phyloP scores from a whole-genome alignment of 192 early-diverging fungal genomes.

The Powellomyces hirtus region DNA sequence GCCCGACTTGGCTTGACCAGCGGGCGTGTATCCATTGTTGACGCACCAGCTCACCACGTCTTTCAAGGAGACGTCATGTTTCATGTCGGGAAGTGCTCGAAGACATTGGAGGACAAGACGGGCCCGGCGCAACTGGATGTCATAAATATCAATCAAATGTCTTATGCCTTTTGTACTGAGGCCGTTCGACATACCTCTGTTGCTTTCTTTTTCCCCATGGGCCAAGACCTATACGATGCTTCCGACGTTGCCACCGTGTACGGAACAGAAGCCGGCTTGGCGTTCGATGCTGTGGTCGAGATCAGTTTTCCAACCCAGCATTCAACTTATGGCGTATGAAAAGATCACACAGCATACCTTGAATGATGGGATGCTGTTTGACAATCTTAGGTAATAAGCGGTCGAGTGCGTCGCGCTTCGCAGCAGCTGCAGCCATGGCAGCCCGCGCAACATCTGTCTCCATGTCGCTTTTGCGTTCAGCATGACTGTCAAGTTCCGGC shows the following conservation, averaged over 20 bases:
- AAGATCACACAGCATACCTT: neutral
- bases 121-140: conserved; percentile 37
- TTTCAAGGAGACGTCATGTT: conserved; percentile 35
- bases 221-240: conserved; percentile 41
- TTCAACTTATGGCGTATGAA: neutral
- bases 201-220: conserved; percentile 44
- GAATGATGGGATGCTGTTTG: conserved; percentile 21
- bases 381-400: conserved; percentile 9
- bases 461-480: conserved; percentile 6
- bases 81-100: neutral
- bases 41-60: conserved; percentile 49
- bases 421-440: neutral
- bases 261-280: conserved; percentile 16
- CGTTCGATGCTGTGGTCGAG: neutral
- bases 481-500: no score
- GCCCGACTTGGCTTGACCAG: neutral
- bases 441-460: neutral
- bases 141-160: neutral
- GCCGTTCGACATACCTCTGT: conserved; percentile 38
- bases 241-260: conserved; percentile 40
- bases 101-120: conserved; percentile 30
- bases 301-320: neutral
- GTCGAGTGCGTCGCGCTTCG: neutral
- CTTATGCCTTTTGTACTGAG: neutral
- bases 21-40: conserved; percentile 39